Percentiles rank a stretch among this genome's conserved stretches.
phyloP scores from a whole-genome alignment of 2,329 filamentous ascomycete species.

The Fusarium pseudograminearum region DNA sequence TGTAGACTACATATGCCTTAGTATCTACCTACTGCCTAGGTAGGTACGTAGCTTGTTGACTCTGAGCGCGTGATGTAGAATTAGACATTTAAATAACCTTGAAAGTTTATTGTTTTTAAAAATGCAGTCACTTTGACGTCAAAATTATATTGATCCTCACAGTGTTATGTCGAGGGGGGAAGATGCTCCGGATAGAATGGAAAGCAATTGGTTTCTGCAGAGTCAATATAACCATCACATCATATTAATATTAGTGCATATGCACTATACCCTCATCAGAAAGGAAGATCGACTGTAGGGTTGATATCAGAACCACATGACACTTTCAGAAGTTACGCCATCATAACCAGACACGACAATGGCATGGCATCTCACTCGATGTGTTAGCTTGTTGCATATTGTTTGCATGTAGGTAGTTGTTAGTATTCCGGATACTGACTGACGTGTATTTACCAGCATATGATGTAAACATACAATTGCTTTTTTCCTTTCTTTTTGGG shows the following conservation, averaged over 20 bases:
- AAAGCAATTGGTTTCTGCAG: constrained; percentile 1
- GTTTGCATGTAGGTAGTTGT: neutral
- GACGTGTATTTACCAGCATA: neutral
- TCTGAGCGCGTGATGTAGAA: neutral
- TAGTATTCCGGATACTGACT: neutral
- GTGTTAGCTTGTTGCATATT: neutral
- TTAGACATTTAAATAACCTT: constrained; percentile 20
- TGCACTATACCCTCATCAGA: neutral
- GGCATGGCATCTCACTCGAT: constrained; percentile 23
- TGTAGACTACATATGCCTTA: neutral
- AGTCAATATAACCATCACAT: neutral
- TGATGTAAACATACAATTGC: constrained; percentile 1
- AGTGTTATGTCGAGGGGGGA: neutral
- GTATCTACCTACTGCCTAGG: neutral
- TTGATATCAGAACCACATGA: constrained; percentile 31
- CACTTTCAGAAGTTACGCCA: constrained; percentile 26
- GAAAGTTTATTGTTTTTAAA: neutral
- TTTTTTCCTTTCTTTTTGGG: neutral
- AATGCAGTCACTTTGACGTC: constrained; percentile 45
- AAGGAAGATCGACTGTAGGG: constrained; percentile 30
- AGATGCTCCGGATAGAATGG: constrained; percentile 9
- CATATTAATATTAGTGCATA: neutral
- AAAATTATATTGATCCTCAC: constrained; percentile 6
- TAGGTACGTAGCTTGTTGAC: neutral
- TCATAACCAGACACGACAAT: constrained; percentile 14